A percentile compares a stretch with the other conserved stretches of the same genome.
Conservation (phyloP, 768 basidiomycete genomes). For the Lactarius hatsudake region DNA sequence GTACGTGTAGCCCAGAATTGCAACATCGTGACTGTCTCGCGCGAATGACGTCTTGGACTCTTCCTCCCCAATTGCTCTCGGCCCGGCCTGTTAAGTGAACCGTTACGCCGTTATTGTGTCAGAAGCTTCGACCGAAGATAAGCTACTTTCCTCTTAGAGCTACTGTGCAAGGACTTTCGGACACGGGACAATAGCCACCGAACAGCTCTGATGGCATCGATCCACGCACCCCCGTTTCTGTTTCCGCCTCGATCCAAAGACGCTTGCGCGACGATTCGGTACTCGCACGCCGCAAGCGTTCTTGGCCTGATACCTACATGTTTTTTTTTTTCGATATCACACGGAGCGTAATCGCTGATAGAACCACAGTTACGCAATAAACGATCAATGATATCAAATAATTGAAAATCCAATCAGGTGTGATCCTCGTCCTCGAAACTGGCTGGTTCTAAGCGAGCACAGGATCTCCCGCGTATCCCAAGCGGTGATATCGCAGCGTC, state of each 20-base stretch:
- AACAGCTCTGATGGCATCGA: not conserved
- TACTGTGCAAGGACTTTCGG: not conserved
- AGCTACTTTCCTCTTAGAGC: not conserved
- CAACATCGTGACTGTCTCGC: not conserved
- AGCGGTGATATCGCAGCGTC: not conserved
- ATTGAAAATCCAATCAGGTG: not conserved
- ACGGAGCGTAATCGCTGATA: constrained; percentile 6
- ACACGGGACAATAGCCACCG: not conserved
- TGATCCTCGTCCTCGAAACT: not conserved
- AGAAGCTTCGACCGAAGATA: not conserved
- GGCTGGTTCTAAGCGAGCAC: constrained; percentile 2
- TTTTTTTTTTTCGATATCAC: not conserved
- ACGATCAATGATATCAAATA: not conserved
- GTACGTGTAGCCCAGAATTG: not conserved
- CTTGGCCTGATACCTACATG: not conserved
- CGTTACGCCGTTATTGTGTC: not conserved
- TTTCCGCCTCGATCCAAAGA: not conserved
- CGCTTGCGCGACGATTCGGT: not conserved
- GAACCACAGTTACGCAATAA: not conserved
- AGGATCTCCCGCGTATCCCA: not conserved
- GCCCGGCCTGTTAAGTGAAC: not conserved
- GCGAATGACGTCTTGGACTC: not conserved
- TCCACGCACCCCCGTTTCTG: not conserved
- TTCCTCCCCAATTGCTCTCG: not conserved
- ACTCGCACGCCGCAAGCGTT: not conserved